A percentile compares a stretch with the other conserved stretches of the same genome.
These are phyloP conservation scores for Fusarium sterilihyphosum DNA, from an alignment of 2,329 filamentous ascomycete species.

Conservation along the genomic window DNA sequence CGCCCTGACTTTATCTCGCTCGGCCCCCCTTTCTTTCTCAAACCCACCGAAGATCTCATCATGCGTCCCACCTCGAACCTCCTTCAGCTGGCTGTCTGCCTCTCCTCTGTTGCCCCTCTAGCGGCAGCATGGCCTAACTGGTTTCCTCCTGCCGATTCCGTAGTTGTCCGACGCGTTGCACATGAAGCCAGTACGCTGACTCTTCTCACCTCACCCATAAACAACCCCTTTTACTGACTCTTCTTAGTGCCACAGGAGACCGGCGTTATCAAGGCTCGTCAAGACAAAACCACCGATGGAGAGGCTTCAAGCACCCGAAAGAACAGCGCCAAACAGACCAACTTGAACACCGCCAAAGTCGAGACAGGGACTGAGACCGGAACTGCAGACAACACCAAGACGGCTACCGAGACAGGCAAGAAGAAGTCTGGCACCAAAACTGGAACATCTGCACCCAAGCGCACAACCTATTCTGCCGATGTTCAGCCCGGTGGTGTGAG, in stretches of 20 bases:
- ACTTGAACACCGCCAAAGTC: constrained; percentile 53
- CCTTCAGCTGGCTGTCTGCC: constrained; percentile 59
- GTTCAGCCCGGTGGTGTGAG: constrained; percentile 62
- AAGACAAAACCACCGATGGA: constrained; percentile 9
- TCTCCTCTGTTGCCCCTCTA: constrained; percentile 60
- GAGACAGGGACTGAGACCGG: constrained; percentile 21
- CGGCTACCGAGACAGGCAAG: constrained; percentile 32
- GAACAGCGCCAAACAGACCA: constrained; percentile 42
- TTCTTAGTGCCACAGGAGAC: constrained; percentile 29
- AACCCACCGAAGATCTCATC: constrained; percentile 18
- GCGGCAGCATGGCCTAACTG: constrained; percentile 67
- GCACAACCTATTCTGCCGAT: constrained; percentile 56
- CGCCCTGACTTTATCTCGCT: not conserved
- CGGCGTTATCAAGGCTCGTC: constrained; percentile 13
- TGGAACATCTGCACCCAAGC: constrained; percentile 41
- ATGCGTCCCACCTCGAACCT: constrained; percentile 63
- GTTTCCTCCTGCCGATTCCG: constrained; percentile 62
- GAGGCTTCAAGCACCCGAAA: constrained; percentile 37
- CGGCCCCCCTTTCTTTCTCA: not conserved
- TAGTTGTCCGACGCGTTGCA: constrained; percentile 52
- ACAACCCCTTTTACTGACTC: constrained; percentile 7
- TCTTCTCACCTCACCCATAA: not conserved
- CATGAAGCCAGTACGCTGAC: constrained; percentile 18
- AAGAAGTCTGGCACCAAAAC: constrained; percentile 40
- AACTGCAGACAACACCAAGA: constrained; percentile 28